phyloP scores from a whole-genome alignment of 345 rosid species.

The Linum usitatissimum region DNA sequence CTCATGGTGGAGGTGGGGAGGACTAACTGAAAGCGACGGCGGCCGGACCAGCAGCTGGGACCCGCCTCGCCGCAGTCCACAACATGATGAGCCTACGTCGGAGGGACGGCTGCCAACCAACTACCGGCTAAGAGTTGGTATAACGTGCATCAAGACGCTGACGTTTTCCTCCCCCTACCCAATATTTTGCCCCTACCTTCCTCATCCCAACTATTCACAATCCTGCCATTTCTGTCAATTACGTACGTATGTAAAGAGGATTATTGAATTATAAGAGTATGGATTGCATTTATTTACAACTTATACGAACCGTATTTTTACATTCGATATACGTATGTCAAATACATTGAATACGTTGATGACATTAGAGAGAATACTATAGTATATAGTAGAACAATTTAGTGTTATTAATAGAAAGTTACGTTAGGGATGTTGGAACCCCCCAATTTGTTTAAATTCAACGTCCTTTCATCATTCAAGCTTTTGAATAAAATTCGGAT shows the following conservation, averaged over 20 bases:
- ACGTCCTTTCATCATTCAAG: no score
- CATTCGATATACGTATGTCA: not conserved
- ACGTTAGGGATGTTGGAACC: no score
- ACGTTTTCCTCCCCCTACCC: not conserved
- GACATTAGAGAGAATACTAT: no score
- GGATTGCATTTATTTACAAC: no score
- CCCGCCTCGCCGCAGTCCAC: slow-evolving; percentile 16
- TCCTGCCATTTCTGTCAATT: not conserved
- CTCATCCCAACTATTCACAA: not conserved
- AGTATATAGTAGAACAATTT: no score
- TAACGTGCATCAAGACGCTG: slow-evolving; percentile 3
- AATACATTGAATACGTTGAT: no score
- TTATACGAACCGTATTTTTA: not conserved
- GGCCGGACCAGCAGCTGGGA: slow-evolving; percentile 4
- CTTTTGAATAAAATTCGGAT: no score
- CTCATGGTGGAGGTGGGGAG: not conserved
- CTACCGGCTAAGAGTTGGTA: slow-evolving; percentile 23
- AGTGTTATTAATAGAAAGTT: no score
- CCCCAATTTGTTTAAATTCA: no score
- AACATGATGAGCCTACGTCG: slow-evolving; percentile 24
- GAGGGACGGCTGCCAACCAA: slow-evolving; percentile 27
- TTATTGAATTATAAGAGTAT: no score
- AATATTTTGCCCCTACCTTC: not conserved
- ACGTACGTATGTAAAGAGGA: no score
- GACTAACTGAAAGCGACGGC: slow-evolving; percentile 21